Conservation (phyloP, 139 green algal genomes). For the Chlorella ohadii region DNA sequence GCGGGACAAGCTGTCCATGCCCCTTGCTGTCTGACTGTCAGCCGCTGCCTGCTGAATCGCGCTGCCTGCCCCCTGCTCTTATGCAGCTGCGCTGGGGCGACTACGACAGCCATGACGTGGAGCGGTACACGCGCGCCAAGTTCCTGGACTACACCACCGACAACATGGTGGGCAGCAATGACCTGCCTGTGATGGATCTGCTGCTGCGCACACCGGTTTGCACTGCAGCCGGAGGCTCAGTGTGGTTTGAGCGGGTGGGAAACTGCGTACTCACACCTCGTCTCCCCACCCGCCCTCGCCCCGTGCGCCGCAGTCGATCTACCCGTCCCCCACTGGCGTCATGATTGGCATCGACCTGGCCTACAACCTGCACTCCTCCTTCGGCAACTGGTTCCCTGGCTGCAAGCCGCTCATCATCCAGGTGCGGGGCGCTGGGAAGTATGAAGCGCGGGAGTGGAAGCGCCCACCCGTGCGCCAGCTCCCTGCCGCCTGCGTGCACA, state of each 20-base stretch:
- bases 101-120: constrained; percentile 99
- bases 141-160: constrained; percentile 99
- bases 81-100: constrained; percentile 91
- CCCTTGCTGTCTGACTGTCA: too few relatives aligned
- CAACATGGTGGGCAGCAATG: constrained; percentile 78
- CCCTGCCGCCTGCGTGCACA: too few relatives aligned
- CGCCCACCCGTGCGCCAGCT: too few relatives aligned
- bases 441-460: too few relatives aligned
- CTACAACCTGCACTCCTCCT: constrained; percentile 98
- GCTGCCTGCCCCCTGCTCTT: neutral
- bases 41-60: too few relatives aligned
- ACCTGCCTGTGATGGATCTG: too few relatives aligned
- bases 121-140: constrained; percentile 98
- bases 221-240: neutral
- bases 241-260: too few relatives aligned
- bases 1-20: too few relatives aligned
- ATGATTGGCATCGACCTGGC: constrained; percentile 99
- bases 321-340: constrained; percentile 90
- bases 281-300: neutral
- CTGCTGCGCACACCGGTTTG: too few relatives aligned
- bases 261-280: neutral
- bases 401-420: constrained; percentile 95
- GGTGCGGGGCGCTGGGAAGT: constrained; percentile 31
- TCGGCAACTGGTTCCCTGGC: constrained; percentile 99
- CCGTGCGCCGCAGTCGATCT: constrained; percentile 18